Evolutionary conservation across 345 rosid genomes (phyloP).

Genomic region (Dipteronia dyeriana): DNA sequence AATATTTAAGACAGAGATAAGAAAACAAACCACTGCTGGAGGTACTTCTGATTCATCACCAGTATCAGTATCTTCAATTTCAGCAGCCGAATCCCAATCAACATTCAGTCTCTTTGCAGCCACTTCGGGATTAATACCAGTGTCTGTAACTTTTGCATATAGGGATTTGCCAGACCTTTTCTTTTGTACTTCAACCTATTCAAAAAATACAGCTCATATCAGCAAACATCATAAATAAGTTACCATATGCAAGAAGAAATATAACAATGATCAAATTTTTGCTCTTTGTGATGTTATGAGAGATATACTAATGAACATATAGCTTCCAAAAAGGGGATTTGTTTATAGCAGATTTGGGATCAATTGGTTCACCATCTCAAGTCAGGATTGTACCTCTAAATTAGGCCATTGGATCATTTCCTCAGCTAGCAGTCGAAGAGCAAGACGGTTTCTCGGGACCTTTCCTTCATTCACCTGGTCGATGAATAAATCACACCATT

Average conservation of each 20-base stretch:
- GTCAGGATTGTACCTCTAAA: slow-evolving; percentile 59
- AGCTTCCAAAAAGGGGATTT: neutral
- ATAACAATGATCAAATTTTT: neutral
- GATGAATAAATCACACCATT: slow-evolving; percentile 18
- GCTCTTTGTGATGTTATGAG: neutral
- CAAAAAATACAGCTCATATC: slow-evolving; percentile 20
- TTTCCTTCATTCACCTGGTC: slow-evolving; percentile 81
- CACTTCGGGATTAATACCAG: slow-evolving; percentile 72
- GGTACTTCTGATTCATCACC: slow-evolving; percentile 66
- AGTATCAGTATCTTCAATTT: slow-evolving; percentile 59
- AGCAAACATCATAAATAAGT: neutral
- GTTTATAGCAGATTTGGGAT: neutral
- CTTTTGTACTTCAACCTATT: slow-evolving; percentile 64
- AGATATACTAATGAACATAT: neutral
- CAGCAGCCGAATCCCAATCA: slow-evolving; percentile 97
- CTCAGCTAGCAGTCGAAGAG: slow-evolving; percentile 75
- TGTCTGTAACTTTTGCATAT: slow-evolving; percentile 87
- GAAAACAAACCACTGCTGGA: slow-evolving; percentile 65
- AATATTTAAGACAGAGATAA: slow-evolving; percentile 21
- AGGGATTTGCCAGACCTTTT: slow-evolving; percentile 64
- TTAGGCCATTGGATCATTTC: slow-evolving; percentile 94
- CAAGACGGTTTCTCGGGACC: slow-evolving; percentile 67
- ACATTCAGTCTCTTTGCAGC: slow-evolving; percentile 88
- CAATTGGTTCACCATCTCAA: neutral
- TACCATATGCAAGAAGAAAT: neutral